Evolutionary conservation across 176 grass and related monocot species (phyloP), one percentile per base, ranked within the genome.

Genomic region (Themeda triandra): DNA sequence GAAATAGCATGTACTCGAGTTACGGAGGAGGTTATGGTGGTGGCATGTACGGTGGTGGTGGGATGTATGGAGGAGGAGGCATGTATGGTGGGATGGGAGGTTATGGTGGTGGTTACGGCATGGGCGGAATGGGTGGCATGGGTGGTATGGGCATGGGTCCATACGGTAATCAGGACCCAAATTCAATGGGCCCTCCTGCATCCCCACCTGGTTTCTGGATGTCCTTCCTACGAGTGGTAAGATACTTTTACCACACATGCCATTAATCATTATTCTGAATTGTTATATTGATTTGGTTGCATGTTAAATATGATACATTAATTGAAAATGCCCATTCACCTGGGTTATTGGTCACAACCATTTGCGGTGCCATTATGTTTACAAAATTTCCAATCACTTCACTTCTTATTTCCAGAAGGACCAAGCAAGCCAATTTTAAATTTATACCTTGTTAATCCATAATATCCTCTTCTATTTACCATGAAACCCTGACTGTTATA

Each of bases 191-290:
- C 45, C 86, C 91, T 87, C 96, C 93, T 36, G 37, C 91, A 35
- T 77, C 88, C 41, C 97, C 97, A 1, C 93, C 97, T 27, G 82
- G 88, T 75, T 94, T 96, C 49, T 99, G 97, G 97, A 42, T 94
- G 23, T 99, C 97, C 36, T 92, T 99, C 67, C 75, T 99, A 51
- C 90, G 92, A 72, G 90, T 92, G 89, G 97, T 99, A 88, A 32
- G 79, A 60, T 74, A 48, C 14, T 46, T 83, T 75, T 62, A 62
- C 58, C n/a, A 27, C 10, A 27, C 58, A 62, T 59, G 23, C 8
- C 36, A 27, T 27, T 27, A 24, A 2, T 69, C 30, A 3, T 41
- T 12, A 89, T 30, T 81, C 27, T 13, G 11, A 46, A 75, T 31
- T 87, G 73, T 83, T 79, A 23, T 12, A 19, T 83, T 21, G 32